Base-by-base conservation (phyloP, 116 monocot species). In the Posidonia oceanica region DNA sequence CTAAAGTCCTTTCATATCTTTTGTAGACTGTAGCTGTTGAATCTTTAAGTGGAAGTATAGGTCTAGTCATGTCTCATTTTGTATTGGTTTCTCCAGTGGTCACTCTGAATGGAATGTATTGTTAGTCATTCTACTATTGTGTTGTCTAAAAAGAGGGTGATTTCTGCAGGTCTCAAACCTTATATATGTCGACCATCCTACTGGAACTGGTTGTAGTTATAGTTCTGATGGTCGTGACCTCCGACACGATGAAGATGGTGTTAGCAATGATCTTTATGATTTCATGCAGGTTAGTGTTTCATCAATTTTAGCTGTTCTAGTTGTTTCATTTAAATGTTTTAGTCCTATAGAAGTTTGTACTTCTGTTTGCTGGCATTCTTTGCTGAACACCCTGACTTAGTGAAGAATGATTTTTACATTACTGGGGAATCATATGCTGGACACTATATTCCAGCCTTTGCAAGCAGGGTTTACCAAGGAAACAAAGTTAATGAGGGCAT, bases 381-480 rank as follows among this genome's bases (percentile, higher is more conserved):
- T 59, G 39, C 74, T 21, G 83, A 83, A 59, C 91, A 91, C 69
- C 81, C 85, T 22, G 83, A 87, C 39, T 85, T 74, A 70, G 77
- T 22, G 0, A 64, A 80, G n/a, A 91, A 91, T 80, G 91, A 91
- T 16, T 87, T 91, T 44, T 88, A 83, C 64, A 91, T 91, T 67
- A 91, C 85, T 14, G 88, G 91, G 40, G 91, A 91, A 78, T 91
- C 88, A 59, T 91, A 91, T 75, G 91, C 91, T 70, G 91, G 91
- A 56, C 91, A 91, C 59, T 91, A 91, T 59, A 87, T 91, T 75
- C 91, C 91, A 65, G 85, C 91, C 29, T 91, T 91, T 75, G 91
- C 85, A 13, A 85, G 85, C 72, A 67, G 83, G 36, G 74, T 91
- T 76, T 85, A 91, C 74, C 81, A 76, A 78, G 87, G 85, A 66